A percentile compares a stretch with the other conserved stretches of the same genome.
Conservation (phyloP, 2,329 filamentous ascomycete species). For the Penicillium aurantiogriseum region DNA sequence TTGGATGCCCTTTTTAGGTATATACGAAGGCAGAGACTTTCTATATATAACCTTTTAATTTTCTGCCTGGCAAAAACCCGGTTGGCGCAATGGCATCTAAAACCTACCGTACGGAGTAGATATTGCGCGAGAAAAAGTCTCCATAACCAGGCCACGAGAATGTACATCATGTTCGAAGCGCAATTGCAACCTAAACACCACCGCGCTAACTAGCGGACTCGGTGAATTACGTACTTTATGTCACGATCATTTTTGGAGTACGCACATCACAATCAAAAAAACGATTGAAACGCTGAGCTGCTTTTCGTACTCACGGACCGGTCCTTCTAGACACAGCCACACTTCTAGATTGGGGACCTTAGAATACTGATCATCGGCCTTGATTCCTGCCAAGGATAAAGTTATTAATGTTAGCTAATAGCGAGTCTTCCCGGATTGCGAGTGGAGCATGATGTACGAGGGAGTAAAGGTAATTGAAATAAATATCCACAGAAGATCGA, state of each 20-base stretch:
- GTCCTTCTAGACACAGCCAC: background rate
- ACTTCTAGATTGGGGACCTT: background rate
- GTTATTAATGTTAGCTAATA: background rate
- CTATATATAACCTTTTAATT: too few relatives aligned
- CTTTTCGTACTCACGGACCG: background rate
- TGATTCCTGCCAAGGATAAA: background rate
- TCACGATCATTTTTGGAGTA: background rate
- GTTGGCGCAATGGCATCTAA: too few relatives aligned
- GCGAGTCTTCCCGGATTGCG: background rate
- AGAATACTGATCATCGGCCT: background rate
- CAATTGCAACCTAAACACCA: too few relatives aligned
- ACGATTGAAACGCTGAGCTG: background rate
- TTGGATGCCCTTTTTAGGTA: too few relatives aligned
- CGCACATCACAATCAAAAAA: background rate
- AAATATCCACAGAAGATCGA: background rate
- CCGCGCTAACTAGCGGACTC: too few relatives aligned
- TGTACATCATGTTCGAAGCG: too few relatives aligned
- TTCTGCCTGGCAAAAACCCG: too few relatives aligned
- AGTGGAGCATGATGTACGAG: background rate
- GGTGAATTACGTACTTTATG: too few relatives aligned
- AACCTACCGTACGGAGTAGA: too few relatives aligned
- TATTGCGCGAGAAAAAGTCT: too few relatives aligned
- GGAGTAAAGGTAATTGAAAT: background rate
- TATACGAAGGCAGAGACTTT: too few relatives aligned
- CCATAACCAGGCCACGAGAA: background rate